These are phyloP conservation scores for Xylariomycetidae sp. DNA, from an alignment of 2,329 filamentous ascomycete genomes.

Conservation along the genomic window DNA sequence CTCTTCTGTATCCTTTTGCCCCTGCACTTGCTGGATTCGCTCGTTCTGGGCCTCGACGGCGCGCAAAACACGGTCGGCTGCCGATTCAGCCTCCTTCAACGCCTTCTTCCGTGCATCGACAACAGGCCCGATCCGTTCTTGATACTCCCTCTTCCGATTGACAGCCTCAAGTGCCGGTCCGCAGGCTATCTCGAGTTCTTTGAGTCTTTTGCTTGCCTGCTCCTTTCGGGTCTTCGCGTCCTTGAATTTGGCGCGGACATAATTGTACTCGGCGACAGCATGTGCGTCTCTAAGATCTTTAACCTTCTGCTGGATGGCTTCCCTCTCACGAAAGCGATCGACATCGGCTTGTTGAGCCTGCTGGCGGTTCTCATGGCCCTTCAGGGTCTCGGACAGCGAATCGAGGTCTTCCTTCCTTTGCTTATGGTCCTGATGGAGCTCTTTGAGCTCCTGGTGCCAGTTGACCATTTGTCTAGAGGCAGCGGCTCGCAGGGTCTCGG, in stretches of 20 bases:
- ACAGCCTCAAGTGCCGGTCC: conserved; percentile 66
- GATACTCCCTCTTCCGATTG: conserved; percentile 64
- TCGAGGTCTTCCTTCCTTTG: conserved; percentile 51
- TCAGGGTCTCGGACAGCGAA: conserved; percentile 56
- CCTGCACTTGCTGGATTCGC: conserved; percentile 37
- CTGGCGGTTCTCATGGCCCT: conserved; percentile 66
- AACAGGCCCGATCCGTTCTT: conserved; percentile 46
- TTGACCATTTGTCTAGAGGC: conserved; percentile 73
- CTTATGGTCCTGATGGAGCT: conserved; percentile 64
- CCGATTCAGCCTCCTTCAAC: conserved; percentile 48
- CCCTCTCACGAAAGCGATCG: conserved; percentile 71
- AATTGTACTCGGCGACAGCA: conserved; percentile 59
- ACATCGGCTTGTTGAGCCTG: conserved; percentile 72
- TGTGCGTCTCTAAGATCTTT: conserved; percentile 59
- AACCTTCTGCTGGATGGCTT: conserved; percentile 59
- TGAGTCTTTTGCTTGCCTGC: conserved; percentile 50
- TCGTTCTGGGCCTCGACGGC: conserved; percentile 32
- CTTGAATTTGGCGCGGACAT: conserved; percentile 40
- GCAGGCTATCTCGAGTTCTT: conserved; percentile 49
- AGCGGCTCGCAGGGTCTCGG: conserved; percentile 82
- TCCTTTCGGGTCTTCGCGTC: conserved; percentile 51
- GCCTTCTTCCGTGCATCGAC: conserved; percentile 48
- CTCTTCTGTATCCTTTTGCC: conserved; percentile 44
- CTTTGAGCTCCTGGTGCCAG: conserved; percentile 71
- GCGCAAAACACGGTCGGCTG: conserved; percentile 37